Percentiles rank a stretch among this genome's conserved stretches.
These are phyloP conservation scores for Hymenochaete sp. DNA, from an alignment of 1,284 basidiomycete genomes.

Conservation along the genomic window DNA sequence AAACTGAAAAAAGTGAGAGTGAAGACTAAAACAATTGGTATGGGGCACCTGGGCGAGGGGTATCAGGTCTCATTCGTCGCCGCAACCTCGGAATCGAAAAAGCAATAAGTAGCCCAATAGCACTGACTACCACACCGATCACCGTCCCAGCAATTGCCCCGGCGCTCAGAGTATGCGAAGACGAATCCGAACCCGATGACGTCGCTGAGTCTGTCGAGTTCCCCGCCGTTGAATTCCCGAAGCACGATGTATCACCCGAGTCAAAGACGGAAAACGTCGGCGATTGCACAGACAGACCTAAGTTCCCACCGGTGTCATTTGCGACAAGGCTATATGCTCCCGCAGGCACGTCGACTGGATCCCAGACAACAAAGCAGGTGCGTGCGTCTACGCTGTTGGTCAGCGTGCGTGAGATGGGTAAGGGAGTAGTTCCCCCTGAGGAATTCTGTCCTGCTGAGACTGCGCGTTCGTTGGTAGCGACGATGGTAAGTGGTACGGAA, in stretches of 20 bases:
- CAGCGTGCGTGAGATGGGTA: constrained; percentile 20
- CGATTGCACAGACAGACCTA: constrained; percentile 19
- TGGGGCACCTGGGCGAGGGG: constrained; percentile 15
- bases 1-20: too few species aligned
- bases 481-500: constrained; percentile 20
- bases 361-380: constrained; percentile 20
- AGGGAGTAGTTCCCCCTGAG: constrained; percentile 1
- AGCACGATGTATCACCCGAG: constrained; percentile 18
- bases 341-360: constrained; percentile 21
- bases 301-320: constrained; percentile 18
- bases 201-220: constrained; percentile 10
- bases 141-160: constrained; percentile 24
- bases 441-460: neutral
- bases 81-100: constrained; percentile 22
- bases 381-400: constrained; percentile 20
- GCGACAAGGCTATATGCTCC: constrained; percentile 24
- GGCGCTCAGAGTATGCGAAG: constrained; percentile 19
- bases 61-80: neutral
- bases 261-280: constrained; percentile 21
- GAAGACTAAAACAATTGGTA: constrained; percentile 14
- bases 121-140: constrained; percentile 21
- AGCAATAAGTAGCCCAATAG: constrained; percentile 21
- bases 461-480: constrained; percentile 21
- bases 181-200: neutral
- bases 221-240: constrained; percentile 18